phyloP scores from a whole-genome alignment of 305 asterid genomes.

The Fraxinus velutina region DNA sequence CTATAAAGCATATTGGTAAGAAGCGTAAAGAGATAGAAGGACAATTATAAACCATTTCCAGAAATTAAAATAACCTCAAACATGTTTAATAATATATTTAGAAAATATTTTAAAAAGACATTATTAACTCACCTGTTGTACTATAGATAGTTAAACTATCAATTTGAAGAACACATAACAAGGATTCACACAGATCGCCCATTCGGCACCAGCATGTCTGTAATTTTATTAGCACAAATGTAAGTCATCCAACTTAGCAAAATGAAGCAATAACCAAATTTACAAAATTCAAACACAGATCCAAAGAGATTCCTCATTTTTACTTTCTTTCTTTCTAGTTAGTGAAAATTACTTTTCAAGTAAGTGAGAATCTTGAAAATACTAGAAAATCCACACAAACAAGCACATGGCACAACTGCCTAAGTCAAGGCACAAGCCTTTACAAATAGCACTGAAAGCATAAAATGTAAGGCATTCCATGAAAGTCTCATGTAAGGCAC shows the following conservation, averaged over 20 bases:
- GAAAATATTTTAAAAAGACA: conserved; percentile 6
- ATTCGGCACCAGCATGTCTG: conserved; percentile 93
- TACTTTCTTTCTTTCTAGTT: conserved; percentile 2
- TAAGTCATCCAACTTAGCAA: conserved; percentile 4
- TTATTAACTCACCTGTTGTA: conserved; percentile 50
- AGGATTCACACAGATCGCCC: conserved; percentile 67
- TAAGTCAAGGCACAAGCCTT: background rate
- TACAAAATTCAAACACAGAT: conserved; percentile 9
- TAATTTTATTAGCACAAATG: conserved; percentile 21
- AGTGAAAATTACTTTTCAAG: conserved; percentile 4
- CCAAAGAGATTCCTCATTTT: background rate
- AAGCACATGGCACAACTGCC: background rate
- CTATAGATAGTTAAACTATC: conserved; percentile 66
- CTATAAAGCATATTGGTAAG: background rate
- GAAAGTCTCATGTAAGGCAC: background rate
- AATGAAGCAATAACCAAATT: conserved; percentile 12
- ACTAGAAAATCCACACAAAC: background rate
- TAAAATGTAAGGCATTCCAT: background rate
- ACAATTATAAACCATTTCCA: background rate
- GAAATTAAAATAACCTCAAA: background rate
- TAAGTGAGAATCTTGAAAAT: background rate
- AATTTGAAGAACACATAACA: conserved; percentile 74
- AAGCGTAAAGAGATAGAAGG: background rate
- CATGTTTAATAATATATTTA: background rate
- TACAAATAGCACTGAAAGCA: background rate